phyloP scores from a whole-genome alignment of 495 filamentous ascomycete genomes.

The Lasiosphaeria hispida region DNA sequence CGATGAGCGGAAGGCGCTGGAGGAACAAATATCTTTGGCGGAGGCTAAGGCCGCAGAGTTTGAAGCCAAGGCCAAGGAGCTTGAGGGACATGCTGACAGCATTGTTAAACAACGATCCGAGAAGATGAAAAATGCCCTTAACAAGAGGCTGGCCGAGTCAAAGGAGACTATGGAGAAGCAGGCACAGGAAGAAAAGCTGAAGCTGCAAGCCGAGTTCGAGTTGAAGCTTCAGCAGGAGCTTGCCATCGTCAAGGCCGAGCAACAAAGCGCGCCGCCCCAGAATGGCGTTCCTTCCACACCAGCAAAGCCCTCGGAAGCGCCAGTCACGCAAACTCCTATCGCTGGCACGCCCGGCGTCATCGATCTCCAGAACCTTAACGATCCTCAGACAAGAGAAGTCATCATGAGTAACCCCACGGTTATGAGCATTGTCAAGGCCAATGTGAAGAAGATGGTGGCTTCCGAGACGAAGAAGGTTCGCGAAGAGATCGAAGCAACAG shows the following conservation, averaged over 20 bases:
- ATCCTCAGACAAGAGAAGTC: slow-evolving; percentile 63
- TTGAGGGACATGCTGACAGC: slow-evolving; percentile 52
- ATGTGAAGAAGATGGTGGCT: slow-evolving; percentile 59
- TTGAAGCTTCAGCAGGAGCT: slow-evolving; percentile 64
- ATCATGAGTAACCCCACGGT: slow-evolving; percentile 63
- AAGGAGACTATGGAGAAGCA: slow-evolving; percentile 44
- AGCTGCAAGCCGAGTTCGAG: slow-evolving; percentile 59
- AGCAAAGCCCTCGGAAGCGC: slow-evolving; percentile 24
- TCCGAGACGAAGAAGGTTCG: slow-evolving; percentile 57
- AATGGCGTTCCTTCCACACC: slow-evolving; percentile 40
- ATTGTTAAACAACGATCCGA: slow-evolving; percentile 66
- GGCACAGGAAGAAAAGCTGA: slow-evolving; percentile 54
- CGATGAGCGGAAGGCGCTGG: slow-evolving; percentile 51
- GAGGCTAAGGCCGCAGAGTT: slow-evolving; percentile 54
- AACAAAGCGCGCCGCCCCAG: slow-evolving; percentile 35
- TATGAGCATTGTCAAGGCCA: slow-evolving; percentile 62
- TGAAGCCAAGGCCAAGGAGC: slow-evolving; percentile 50
- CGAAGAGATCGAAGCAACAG: slow-evolving; percentile 46
- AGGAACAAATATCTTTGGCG: slow-evolving; percentile 45
- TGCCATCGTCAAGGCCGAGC: slow-evolving; percentile 52
- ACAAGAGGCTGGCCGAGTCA: slow-evolving; percentile 65
- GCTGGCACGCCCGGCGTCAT: slow-evolving; percentile 33
- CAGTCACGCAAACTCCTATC: slow-evolving; percentile 32
- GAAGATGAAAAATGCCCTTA: slow-evolving; percentile 68
- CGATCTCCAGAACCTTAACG: slow-evolving; percentile 47